A percentile compares a stretch with the other conserved stretches of the same genome.
phyloP scores from a whole-genome alignment of 805 yeast species.

The Yarrowia sp. region DNA sequence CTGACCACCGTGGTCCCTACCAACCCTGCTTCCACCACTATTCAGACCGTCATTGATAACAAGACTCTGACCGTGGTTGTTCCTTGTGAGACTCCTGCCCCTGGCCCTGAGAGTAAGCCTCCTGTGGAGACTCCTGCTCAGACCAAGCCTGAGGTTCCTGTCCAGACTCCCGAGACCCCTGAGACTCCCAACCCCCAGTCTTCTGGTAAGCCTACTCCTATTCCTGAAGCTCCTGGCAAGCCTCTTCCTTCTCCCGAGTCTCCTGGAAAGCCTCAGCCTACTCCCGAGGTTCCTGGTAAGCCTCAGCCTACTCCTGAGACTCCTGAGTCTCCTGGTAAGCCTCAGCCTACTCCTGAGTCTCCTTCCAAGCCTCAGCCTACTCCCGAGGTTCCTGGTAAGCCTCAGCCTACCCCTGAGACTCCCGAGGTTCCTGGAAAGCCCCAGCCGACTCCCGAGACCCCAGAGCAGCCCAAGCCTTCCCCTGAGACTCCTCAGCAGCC shows the following conservation, averaged over 20 bases:
- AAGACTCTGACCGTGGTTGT: slow-evolving; percentile 93
- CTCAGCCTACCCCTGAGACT: not conserved
- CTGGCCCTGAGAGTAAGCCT: slow-evolving; percentile 2
- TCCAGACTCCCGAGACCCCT: too few species aligned
- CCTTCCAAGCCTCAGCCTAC: not conserved
- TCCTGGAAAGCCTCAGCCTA: too few species aligned
- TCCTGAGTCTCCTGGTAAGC: not conserved
- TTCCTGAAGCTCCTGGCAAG: too few species aligned
- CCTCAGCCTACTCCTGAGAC: not conserved
- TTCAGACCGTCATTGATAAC: slow-evolving; percentile 80
- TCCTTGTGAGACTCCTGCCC: slow-evolving; percentile 17
- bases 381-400: not conserved
- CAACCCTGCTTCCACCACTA: slow-evolving; percentile 17
- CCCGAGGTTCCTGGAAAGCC: not conserved
- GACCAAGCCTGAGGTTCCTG: too few species aligned
- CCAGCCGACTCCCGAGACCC: not conserved
- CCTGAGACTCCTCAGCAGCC: not conserved
- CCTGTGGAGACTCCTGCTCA: not conserved
- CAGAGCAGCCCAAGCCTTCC: not conserved
- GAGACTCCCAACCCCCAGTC: too few species aligned
- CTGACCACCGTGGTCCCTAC: slow-evolving; percentile 21
- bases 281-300: too few species aligned
- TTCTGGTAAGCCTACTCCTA: too few species aligned
- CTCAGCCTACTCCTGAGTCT: not conserved
- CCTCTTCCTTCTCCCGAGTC: too few species aligned